Conservation (phyloP, 192 early-diverging fungal species). For the Coemansia asiatica region DNA sequence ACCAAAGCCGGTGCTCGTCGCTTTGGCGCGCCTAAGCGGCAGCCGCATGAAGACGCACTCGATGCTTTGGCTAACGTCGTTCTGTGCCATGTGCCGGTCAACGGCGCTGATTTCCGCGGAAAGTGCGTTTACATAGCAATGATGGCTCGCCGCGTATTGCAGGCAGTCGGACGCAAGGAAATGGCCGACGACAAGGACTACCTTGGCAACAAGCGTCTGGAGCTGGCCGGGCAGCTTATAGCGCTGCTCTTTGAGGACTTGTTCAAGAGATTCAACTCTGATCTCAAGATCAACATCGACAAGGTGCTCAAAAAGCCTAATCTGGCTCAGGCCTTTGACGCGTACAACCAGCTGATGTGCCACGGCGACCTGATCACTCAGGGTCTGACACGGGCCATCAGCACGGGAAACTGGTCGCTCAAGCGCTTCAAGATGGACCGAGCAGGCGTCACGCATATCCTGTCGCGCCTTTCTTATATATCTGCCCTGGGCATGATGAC, state of each 20-base stretch:
- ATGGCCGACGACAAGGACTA: slow-evolving; percentile 97
- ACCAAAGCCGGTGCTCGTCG: slow-evolving; percentile 66
- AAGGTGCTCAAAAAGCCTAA: slow-evolving; percentile 86
- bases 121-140: slow-evolving; percentile 92
- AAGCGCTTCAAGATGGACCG: slow-evolving; percentile 99
- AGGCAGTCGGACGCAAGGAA: slow-evolving; percentile 76
- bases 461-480: slow-evolving; percentile 91
- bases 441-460: slow-evolving; percentile 94
- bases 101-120: slow-evolving; percentile 81
- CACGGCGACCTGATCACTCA: slow-evolving; percentile 85
- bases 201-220: slow-evolving; percentile 96
- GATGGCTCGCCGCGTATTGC: slow-evolving; percentile 90
- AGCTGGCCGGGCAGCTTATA: slow-evolving; percentile 94
- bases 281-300: slow-evolving; percentile 89
- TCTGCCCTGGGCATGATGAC: slow-evolving; percentile 98
- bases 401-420: slow-evolving; percentile 96
- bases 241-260: slow-evolving; percentile 96
- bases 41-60: slow-evolving; percentile 78
- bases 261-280: slow-evolving; percentile 89
- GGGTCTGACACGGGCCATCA: slow-evolving; percentile 89
- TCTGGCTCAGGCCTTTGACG: slow-evolving; percentile 85
- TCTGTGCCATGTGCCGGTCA: slow-evolving; percentile 87
- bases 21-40: slow-evolving; percentile 53
- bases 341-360: slow-evolving; percentile 68
- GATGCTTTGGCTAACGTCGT: slow-evolving; percentile 85